Percentiles rank a stretch among this genome's conserved stretches.
Evolutionary conservation across 2,329 filamentous ascomycete genomes (phyloP).

Genomic region (Geosmithia morbida): DNA sequence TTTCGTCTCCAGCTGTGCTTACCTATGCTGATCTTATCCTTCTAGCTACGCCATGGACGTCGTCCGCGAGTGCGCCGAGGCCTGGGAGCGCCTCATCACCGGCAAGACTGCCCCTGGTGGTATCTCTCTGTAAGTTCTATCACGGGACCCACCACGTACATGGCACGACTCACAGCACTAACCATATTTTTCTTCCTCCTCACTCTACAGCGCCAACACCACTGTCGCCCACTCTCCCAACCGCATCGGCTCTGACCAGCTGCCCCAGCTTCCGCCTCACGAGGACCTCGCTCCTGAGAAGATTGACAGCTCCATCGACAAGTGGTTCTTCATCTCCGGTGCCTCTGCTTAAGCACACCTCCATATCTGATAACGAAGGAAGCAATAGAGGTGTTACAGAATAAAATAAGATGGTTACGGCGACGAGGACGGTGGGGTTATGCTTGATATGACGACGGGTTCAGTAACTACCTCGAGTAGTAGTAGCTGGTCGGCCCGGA

Average conservation of each 20-base stretch:
- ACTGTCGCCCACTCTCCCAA: conserved; percentile 59
- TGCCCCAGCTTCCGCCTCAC: conserved; percentile 63
- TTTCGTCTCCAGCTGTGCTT: background rate
- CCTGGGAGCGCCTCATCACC: conserved; percentile 91
- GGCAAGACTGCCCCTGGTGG: conserved; percentile 71
- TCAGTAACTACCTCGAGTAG: background rate
- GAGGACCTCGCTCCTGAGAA: conserved; percentile 74
- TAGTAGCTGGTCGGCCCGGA: conserved; percentile 4
- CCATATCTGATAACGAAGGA: background rate
- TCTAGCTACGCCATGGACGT: conserved; percentile 82
- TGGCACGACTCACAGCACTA: conserved; percentile 8
- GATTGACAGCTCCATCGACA: conserved; percentile 94
- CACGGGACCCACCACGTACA: background rate
- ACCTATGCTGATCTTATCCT: background rate
- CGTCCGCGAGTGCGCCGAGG: conserved; percentile 88
- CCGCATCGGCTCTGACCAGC: conserved; percentile 53
- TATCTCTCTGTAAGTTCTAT: conserved; percentile 59
- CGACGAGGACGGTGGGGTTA: background rate
- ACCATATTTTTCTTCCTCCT: conserved; percentile 6
- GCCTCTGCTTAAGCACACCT: conserved; percentile 54
- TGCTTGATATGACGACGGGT: background rate
- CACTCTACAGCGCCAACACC: conserved; percentile 63
- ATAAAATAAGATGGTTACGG: background rate
- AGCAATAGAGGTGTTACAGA: no score
- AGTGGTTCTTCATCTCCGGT: conserved; percentile 99